Evolutionary conservation across 768 basidiomycete genomes (phyloP), one percentile per base, ranked within the genome.

Genomic region (Pulveroboletus sp.): DNA sequence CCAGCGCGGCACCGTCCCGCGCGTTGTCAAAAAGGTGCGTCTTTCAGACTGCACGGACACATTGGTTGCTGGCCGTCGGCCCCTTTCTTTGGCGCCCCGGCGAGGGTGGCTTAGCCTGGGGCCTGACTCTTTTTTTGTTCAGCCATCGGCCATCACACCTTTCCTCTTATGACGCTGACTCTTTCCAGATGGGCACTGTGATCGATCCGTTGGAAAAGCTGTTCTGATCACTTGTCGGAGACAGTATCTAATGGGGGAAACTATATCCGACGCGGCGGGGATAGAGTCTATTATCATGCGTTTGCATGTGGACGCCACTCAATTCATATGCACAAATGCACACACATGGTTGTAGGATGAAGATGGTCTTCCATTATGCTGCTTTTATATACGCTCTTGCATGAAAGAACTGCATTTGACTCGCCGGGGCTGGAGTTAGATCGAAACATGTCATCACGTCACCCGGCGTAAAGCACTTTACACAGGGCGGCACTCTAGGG

Each of bases 1-100:
- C 78, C 90, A 92, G 70, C 74, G 82, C 51, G 88, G 79, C 49
- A 95, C 93, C 21, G 61, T 94, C 55, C 94, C 94, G 2, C 80
- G 79, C 53, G 84, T 97, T 10, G 82, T 88, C 50, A 93, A 87
- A 71, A 97, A 94, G 84, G 90, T 85, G 50, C 38, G 47, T 29
- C 21, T 14, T 29, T 24, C 7, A 11, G 13, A 14, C 16, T 21
- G 20, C 3, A 24, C 16, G 3, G 38, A 23, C 6, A n/a, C 21
- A 39, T 16, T 7, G 27, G 27, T 9, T 11, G 27, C 12, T 11
- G 27, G 27, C 27, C 27, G 27, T 29, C 8, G 27, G 27, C 8
- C 9, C 12, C 27, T 29, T 11, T 29, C 27, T 9, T 27, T 9
- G 25, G 25, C 25, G 25, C 9, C 9, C 27, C 27, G 23, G 21